Percentiles rank a stretch among this genome's conserved stretches.
phyloP scores from a whole-genome alignment of 176 grass and related monocot genomes.

The Bromus sterilis region DNA sequence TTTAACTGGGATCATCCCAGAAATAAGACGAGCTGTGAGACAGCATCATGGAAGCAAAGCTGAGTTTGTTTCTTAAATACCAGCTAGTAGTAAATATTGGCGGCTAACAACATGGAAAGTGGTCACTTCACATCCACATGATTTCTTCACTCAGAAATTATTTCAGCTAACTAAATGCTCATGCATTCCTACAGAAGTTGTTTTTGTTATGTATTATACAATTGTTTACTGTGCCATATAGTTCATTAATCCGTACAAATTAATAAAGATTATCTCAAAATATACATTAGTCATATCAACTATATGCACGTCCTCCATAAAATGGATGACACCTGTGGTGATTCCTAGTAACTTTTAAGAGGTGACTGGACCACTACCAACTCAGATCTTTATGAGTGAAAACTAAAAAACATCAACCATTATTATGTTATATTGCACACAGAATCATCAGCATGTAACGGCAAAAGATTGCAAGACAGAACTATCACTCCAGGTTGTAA shows the following conservation, averaged over 20 bases:
- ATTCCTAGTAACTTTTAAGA: neutral
- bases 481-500: neutral
- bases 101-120: neutral
- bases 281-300: neutral
- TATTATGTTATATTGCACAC: neutral
- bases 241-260: neutral
- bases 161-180: neutral
- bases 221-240: neutral
- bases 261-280: neutral
- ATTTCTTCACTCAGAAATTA: neutral
- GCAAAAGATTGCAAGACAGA: neutral
- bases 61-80: neutral
- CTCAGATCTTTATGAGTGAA: neutral
- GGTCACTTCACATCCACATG: neutral
- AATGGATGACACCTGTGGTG: neutral
- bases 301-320: neutral
- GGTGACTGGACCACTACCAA: neutral
- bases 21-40: neutral
- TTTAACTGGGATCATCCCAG: neutral
- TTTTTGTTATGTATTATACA: neutral
- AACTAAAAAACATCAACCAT: neutral
- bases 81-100: neutral
- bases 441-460: neutral
- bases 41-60: conserved; percentile 19
- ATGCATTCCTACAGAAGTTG: neutral